Base-by-base conservation (phyloP, 768 basidiomycete genomes). In the Russula ochroleuca region DNA sequence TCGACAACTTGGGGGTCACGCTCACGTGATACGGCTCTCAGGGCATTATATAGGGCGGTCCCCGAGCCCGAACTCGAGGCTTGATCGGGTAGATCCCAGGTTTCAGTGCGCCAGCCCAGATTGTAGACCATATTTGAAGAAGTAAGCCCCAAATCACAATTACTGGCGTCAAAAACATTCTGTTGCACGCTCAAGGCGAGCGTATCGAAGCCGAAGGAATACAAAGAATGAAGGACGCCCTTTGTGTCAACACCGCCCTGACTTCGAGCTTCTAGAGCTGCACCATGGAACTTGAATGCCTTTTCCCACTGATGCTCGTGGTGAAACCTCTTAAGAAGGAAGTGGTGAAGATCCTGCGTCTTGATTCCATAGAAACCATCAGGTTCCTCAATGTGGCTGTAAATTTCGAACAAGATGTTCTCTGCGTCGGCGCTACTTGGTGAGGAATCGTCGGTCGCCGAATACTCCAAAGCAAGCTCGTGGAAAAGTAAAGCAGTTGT, bases 331-430 rank as follows among this genome's bases (percentile, higher is more conserved):
- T 85, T 88, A 57, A 94, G 79, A 40, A 99, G 80, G 61, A 94
- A 90, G 49, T 83, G 81, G 28, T 85, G 82, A n/a, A 91, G 81
- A 70, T 98, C 85, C 37, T 80, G 75, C 8, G 88, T 85, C 65
- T 87, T 81, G 63, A 98, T 94, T 6, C 94, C 94, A 73, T 99
- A 99, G 73, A 99, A 99, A 1, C 97, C 94, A 69, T 99, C 97
- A 0, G 95, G 95, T 72, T 99, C 97, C 70, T 97, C 95, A 64
- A 99, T 94, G 69, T 94, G 89, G 59, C 86, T 85, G 71, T 98
- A 99, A 55, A 98, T 93, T 55, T 89, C 88, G 76, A 94, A 98
- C 23, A 98, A 76, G 28, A 95, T 79, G 62, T 88, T 78, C 67
- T 93, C 90, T 1, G 80, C 76, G 17, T 75, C 73, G 11, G 67